Evolutionary conservation across 306 rosid species (phyloP).

Genomic region (Vigna mungo): DNA sequence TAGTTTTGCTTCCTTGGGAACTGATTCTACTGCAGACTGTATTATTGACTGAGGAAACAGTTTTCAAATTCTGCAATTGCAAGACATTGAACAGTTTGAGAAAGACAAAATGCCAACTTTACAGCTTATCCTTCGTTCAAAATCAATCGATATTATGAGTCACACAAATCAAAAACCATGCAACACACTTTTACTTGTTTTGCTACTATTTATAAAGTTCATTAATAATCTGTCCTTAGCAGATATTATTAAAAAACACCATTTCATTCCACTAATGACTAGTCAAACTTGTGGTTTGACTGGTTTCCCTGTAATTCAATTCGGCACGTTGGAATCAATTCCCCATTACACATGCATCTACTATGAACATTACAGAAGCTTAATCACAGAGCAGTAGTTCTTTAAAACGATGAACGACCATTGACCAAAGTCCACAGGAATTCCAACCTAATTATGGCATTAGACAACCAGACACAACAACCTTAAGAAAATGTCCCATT

Average conservation of each 20-base stretch:
- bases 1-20: conserved; percentile 49
- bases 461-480: conserved; percentile 37
- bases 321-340: no score
- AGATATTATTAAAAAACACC: background rate
- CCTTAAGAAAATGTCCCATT: conserved; percentile 44
- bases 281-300: conserved; percentile 12
- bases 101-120: conserved; percentile 35
- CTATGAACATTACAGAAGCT: background rate
- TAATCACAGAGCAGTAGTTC: background rate
- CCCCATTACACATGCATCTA: background rate
- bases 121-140: conserved; percentile 1
- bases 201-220: background rate
- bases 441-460: conserved; percentile 32
- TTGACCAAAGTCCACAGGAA: conserved; percentile 42
- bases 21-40: conserved; percentile 31
- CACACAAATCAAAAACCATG: no score
- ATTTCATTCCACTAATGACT: background rate
- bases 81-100: conserved; percentile 20
- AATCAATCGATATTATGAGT: no score
- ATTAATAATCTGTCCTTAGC: background rate
- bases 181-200: no score
- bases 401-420: conserved; percentile 24
- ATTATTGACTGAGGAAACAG: conserved; percentile 31
- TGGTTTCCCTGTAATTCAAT: conserved; percentile 15
- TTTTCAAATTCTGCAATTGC: conserved; percentile 37